Conservation (phyloP, 2,329 filamentous ascomycete species). For the Colletotrichum abscissum region DNA sequence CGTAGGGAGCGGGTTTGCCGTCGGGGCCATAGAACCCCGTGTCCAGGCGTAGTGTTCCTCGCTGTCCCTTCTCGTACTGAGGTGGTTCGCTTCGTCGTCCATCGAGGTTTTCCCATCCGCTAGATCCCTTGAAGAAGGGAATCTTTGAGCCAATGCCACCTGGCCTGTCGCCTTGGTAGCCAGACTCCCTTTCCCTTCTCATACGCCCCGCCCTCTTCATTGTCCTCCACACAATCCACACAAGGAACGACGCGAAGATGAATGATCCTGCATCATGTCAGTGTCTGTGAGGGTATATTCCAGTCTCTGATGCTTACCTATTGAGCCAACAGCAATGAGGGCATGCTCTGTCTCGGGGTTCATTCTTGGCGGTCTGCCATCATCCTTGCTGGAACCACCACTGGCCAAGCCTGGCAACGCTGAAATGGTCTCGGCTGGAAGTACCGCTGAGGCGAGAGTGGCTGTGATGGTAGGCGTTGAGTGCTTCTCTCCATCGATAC, state of each 20-base stretch:
- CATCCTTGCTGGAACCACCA: conserved; percentile 7
- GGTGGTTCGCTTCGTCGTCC: conserved; percentile 27
- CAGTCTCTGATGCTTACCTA: conserved; percentile 41
- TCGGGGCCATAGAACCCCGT: conserved; percentile 40
- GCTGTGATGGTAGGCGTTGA: conserved; percentile 26
- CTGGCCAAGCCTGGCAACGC: conserved; percentile 28
- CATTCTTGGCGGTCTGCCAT: conserved; percentile 34
- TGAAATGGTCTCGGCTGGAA: conserved; percentile 26
- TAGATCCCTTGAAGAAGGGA: conserved; percentile 50
- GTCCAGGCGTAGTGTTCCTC: conserved; percentile 37
- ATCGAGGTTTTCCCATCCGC: conserved; percentile 48
- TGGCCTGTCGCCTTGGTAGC: conserved; percentile 38
- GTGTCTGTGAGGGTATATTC: background rate
- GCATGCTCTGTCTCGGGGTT: conserved; percentile 45
- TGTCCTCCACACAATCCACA: conserved; percentile 58
- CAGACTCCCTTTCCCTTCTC: conserved; percentile 39
- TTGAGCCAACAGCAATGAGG: conserved; percentile 48
- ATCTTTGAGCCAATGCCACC: conserved; percentile 45
- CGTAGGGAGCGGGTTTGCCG: conserved; percentile 17
- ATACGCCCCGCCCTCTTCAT: conserved; percentile 50
- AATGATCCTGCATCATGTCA: conserved; percentile 51
- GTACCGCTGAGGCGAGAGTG: conserved; percentile 23
- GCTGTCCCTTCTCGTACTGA: conserved; percentile 40
- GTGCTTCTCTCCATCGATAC: conserved; percentile 12
- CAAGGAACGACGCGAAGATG: conserved; percentile 56